These are phyloP conservation scores for Trichoderma hamatum DNA, from an alignment of 2,329 filamentous ascomycete species.

Conservation along the genomic window DNA sequence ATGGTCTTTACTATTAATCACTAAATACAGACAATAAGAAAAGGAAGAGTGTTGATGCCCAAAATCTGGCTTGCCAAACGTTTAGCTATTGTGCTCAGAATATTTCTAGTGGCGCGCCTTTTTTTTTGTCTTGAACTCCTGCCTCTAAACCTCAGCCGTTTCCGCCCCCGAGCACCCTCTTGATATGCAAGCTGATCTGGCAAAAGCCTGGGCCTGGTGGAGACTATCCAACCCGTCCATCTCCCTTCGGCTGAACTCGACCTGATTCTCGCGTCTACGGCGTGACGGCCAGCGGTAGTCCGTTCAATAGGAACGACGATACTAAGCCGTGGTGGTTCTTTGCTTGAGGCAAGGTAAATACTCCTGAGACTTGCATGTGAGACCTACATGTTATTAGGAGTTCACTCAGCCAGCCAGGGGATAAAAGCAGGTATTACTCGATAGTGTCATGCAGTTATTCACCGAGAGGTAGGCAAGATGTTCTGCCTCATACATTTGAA, in stretches of 20 bases:
- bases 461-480: not conserved
- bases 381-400: not conserved
- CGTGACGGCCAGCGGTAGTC: not conserved
- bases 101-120: not conserved
- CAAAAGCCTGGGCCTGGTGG: not conserved
- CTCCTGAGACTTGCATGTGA: constrained; percentile 8
- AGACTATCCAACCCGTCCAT: not conserved
- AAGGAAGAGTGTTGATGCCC: not conserved
- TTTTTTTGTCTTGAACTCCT: not conserved
- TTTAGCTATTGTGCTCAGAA: not conserved
- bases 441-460: not conserved
- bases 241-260: constrained; percentile 4
- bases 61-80: not conserved
- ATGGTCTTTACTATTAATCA: not conserved
- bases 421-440: not conserved
- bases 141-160: not conserved
- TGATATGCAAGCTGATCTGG: not conserved
- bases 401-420: not conserved
- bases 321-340: not conserved
- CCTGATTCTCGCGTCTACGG: not conserved
- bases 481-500: accelerated
- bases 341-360: not conserved
- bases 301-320: not conserved
- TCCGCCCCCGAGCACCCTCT: not conserved
- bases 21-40: too few relatives aligned